Conservation (phyloP, 805 yeast genomes). For the Candida schatavii region DNA sequence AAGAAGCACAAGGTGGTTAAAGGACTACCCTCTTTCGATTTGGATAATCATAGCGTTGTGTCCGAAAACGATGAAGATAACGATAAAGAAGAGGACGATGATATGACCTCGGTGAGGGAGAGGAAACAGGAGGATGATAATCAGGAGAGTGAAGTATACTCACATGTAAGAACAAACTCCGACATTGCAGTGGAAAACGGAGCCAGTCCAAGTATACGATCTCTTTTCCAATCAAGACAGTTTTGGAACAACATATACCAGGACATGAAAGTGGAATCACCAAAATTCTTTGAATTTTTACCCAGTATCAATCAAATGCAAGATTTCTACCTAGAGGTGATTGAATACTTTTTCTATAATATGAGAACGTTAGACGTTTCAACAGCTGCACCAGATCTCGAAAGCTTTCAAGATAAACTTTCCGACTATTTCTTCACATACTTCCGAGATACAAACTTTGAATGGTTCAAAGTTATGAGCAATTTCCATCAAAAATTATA, state of each 20-base stretch:
- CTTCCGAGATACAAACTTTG: conserved; percentile 20
- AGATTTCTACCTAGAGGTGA: conserved; percentile 18
- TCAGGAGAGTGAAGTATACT: not conserved
- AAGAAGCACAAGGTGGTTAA: not conserved
- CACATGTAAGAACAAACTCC: not conserved
- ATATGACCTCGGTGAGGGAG: not conserved
- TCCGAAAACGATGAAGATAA: not conserved
- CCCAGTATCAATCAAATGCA: conserved; percentile 17
- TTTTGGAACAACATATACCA: conserved; percentile 32
- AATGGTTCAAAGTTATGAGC: conserved; percentile 19
- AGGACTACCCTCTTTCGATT: not conserved
- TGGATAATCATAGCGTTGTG: not conserved
- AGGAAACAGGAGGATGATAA: not conserved
- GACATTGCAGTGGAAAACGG: not conserved
- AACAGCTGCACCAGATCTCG: conserved; percentile 6
- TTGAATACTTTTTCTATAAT: conserved; percentile 22
- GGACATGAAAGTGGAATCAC: conserved; percentile 22
- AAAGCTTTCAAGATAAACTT: conserved; percentile 6
- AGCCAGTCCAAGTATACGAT: conserved; percentile 6
- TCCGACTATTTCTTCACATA: conserved; percentile 15
- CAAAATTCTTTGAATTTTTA: conserved; percentile 17
- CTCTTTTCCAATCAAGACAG: conserved; percentile 14
- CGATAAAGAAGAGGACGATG: not conserved
- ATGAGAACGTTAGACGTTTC: conserved; percentile 10
- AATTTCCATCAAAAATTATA: conserved; percentile 13